Base-by-base conservation (phyloP, 2,329 filamentous ascomycete species). In the Phialophora verrucosa region DNA sequence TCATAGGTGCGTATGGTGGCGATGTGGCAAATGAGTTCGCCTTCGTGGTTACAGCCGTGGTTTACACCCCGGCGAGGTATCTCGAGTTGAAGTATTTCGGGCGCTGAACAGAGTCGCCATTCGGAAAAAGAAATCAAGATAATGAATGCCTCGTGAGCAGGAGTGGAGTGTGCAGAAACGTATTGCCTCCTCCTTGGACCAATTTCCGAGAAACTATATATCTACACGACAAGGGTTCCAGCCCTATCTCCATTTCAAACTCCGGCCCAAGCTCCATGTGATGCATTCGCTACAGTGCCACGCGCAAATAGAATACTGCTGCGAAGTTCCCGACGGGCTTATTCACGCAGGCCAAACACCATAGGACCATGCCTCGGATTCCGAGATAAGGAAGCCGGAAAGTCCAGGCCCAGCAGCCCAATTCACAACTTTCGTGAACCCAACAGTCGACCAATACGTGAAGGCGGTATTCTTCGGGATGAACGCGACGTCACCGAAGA, bases 21-120 rank as follows among this genome's bases (percentile, higher is more conserved):
- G 83, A 85, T 72, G 75, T 85, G 57, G 83, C 82, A 10, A 85
- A 85, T 69, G 78, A 86, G 78, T 76, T 87, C 51, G 78, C 83
- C 0, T 78, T 87, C 50, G 76, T 82, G 3, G 81, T 85, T 32
- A 84, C 83, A 0, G 70, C 83, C 10, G 44, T 83, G 6, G 75
- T 77, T 3, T 86, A 81, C 71, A 68, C 83, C 4, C 83, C 83
- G 2, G 75, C 81, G 55, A 75, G 85, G 50, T 83, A 79, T 68
- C 68, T 82, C 66, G 84, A 87, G 77, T 42, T 69, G 64, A 70
- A 65, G 64, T 55, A 59, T 35, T 66, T 70, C 62, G 69, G 69
- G 35, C 68, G 62, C 35, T 70, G 50, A 56, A 55, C 14, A 11
- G 20, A 11, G 29, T 42, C 50, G 25, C 31, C 11, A n/a, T 44